Base-by-base conservation (phyloP, 1,284 basidiomycete species). In the Neotropicomus parvogracilis region DNA sequence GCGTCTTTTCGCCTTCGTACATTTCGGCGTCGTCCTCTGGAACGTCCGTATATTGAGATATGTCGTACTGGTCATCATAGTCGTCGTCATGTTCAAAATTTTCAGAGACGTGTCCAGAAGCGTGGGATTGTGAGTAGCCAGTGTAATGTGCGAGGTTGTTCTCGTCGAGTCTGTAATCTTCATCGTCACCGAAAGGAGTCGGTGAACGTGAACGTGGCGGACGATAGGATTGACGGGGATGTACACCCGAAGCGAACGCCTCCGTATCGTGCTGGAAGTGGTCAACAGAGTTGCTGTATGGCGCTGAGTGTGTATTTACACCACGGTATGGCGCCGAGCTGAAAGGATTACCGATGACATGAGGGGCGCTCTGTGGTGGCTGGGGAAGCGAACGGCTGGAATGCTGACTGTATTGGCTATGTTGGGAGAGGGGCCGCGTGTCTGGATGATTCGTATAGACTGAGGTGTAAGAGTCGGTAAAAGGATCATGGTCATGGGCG, bases 121-220 rank as follows among this genome's bases (percentile, higher is more conserved):
- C 56, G 11, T 43, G 50, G 3, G 61, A 57, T 4, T 69, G 57
- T 3, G 66, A 60, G 42, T 67, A 63, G 19, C 77, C 76, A 2
- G 72, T 76, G 55, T 79, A 75, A 51, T 82, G 78, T 20, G 79
- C 62, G 48, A 77, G 77, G 33, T 75, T 75, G 48, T 80, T 69
- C 14, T 71, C 77, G 7, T 78, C 73, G 24, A 82, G 70, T 49
- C 73, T 72, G 50, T 85, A 85, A 57, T 82, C 82, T 50, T 85
- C 85, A 36, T 85, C 81, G 37, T 84, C 84, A 12, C 77, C 75
- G 7, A 80, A 79, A 9, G 85, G 83, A 2, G 85, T 87, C 0
- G 85, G 85, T 3, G 85, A 87, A 19, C 85, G 78, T 17, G 85
- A 87, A 42, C 82, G 78, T 28, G 81, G 73, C 13, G 72, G 67